Base-by-base conservation (phyloP, 1,284 basidiomycete species). In the Cerioporus squamosus region DNA sequence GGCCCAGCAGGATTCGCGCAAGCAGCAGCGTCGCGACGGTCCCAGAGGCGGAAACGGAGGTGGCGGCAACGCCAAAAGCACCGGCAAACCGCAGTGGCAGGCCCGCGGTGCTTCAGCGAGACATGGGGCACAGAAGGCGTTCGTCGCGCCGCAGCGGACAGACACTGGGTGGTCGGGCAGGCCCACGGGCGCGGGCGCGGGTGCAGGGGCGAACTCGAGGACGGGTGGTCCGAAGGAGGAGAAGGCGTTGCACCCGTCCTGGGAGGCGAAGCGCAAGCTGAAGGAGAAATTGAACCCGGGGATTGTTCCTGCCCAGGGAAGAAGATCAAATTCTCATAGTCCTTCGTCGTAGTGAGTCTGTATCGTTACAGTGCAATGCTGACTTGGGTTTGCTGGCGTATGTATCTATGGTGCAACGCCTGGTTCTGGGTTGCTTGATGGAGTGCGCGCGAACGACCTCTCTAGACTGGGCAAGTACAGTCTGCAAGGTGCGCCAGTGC, bases 191-290 rank as follows among this genome's bases (percentile, higher is more conserved):
- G 51, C 22, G 46, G 42, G 23, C 44, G 44, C 40, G 40, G 26
- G 31, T 36, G 48, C 39, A 44, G 51, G 51, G 18, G 39, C 49
- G 68, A 72, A 17, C 33, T 10, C 33, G 12, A 36, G 12, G 6
- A 36, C 33, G 8, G 33, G 33, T 10, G 33, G 8, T 15, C 14
- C 33, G 12, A 36, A 22, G 75, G 55, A 79, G 75, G 71, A 70
- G 24, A 69, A 69, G 61, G 78, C 82, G 29, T 65, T 95, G 56
- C 95, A 97, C 76, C 95, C 95, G 2, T 95, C 93, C 18, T 97
- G 95, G 95, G 92, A 93, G 74, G 95, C 95, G 4, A 97, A 95
- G 75, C 82, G 81, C 73, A 85, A 85, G 70, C 74, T 90, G 59
- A 91, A 90, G 72, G 88, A 91, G 74, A 84, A 80, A 73, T 76